Evolutionary conservation across 176 grass and related monocot species (phyloP), one percentile per base, ranked within the genome.

Genomic region (Aegilops sharonensis): DNA sequence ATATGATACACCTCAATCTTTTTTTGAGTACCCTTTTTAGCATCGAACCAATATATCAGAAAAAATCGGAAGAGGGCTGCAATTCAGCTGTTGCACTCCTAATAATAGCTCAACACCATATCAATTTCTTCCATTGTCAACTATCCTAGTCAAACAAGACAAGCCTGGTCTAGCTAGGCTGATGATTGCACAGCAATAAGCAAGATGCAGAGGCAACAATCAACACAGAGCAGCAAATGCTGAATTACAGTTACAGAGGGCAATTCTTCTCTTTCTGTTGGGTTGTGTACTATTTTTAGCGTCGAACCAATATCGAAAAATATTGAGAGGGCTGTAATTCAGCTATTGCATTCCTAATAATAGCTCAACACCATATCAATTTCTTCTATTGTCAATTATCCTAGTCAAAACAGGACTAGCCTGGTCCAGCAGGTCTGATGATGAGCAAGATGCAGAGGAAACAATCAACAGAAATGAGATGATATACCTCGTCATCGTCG

Each of bases 401-500:
- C 2, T 72, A 77, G 40, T 57, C 77, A 79, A 83, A 79, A 60
- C 67, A 29, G 12, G 59, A 59, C 43, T 72, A 15, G 52, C 63
- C 56, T 62, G 18, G 25, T 31, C 66, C 32, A 80, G 25, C 27
- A 25, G 73, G 39, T 50, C 21, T 5, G 24, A 42, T 7, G 11
- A 68, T 3, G 47, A 30, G 21, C 4, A 75, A 77, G 31, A 39
- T 45, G 27, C 29, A 56, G 25, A 65, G 11, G 48, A 3, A 57
- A 27, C 2, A 57, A 85, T 39, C 8, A 77, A 76, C 17, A 81
- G 56, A 59, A 59, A 59, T 59, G 56, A 59, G 1, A 59, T 10
- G 72, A 75, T 17, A 30, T 50, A 91, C 93, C 87, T 84, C 92
- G 0, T 91, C 93, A 0, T 98, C 95, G 0, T 92, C 84, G 0